These are phyloP conservation scores for Triglochin maritima DNA, from an alignment of 106 monocot species.

Conservation along the genomic window DNA sequence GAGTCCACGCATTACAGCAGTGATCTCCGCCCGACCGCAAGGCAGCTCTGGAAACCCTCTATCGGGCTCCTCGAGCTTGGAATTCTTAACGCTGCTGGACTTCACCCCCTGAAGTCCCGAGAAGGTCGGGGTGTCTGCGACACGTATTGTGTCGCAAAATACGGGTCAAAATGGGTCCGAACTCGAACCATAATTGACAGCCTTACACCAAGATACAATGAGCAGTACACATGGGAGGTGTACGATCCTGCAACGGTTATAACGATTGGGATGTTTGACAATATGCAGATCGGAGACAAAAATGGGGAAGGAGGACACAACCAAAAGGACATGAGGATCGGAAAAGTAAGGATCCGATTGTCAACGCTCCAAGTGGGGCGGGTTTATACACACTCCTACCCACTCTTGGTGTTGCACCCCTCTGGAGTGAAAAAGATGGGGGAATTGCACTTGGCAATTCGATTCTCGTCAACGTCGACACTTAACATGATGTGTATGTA, in stretches of 20 bases:
- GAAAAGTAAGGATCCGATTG: slow-evolving; percentile 62
- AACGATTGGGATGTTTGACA: slow-evolving; percentile 53
- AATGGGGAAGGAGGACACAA: background rate
- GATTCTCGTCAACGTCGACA: slow-evolving; percentile 41
- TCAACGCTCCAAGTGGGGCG: slow-evolving; percentile 58
- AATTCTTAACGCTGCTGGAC: slow-evolving; percentile 34
- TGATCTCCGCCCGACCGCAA: slow-evolving; percentile 57
- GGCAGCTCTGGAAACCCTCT: slow-evolving; percentile 52
- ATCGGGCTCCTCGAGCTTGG: slow-evolving; percentile 60
- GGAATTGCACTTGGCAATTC: slow-evolving; percentile 60
- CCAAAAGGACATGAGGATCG: slow-evolving; percentile 35
- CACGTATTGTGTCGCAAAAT: slow-evolving; percentile 72
- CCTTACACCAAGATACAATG: slow-evolving; percentile 48
- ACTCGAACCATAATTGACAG: slow-evolving; percentile 52
- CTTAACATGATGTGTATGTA: slow-evolving; percentile 33
- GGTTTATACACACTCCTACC: slow-evolving; percentile 49
- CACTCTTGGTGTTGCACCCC: slow-evolving; percentile 48
- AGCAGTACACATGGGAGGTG: slow-evolving; percentile 77
- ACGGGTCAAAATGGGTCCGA: slow-evolving; percentile 67
- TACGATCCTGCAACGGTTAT: slow-evolving; percentile 57
- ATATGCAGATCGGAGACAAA: slow-evolving; percentile 27
- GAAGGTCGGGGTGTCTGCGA: slow-evolving; percentile 40
- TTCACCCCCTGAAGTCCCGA: slow-evolving; percentile 43
- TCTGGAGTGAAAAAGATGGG: slow-evolving; percentile 74
- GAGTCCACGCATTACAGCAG: slow-evolving; percentile 59